phyloP scores from a whole-genome alignment of 2,329 filamentous ascomycete species.

The Paradendryphiella salina region DNA sequence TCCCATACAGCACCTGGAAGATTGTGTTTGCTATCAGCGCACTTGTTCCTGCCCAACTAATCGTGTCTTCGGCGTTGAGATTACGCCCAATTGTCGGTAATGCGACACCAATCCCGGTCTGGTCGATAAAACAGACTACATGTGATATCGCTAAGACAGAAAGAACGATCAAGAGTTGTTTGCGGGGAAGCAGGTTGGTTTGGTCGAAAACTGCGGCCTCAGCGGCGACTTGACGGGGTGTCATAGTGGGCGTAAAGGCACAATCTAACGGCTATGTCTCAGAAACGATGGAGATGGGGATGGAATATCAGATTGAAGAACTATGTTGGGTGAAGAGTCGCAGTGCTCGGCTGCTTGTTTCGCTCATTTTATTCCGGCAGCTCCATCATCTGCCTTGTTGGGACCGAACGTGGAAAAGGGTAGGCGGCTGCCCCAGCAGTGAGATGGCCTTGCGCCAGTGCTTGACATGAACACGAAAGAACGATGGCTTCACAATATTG shows the following conservation, averaged over 20 bases:
- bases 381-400: too few relatives aligned
- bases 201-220: constrained; percentile 44
- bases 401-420: too few relatives aligned
- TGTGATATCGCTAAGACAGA: constrained; percentile 57
- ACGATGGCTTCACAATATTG: too few relatives aligned
- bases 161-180: constrained; percentile 57
- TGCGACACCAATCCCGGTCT: constrained; percentile 58
- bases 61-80: constrained; percentile 51
- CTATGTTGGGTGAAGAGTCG: too few relatives aligned
- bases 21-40: constrained; percentile 62
- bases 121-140: constrained; percentile 61
- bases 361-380: too few relatives aligned
- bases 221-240: constrained; percentile 15
- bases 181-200: constrained; percentile 59
- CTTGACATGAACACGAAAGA: too few relatives aligned
- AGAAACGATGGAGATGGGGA: too few relatives aligned
- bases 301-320: too few relatives aligned
- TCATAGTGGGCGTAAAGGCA: not conserved
- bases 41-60: constrained; percentile 60
- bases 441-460: too few relatives aligned
- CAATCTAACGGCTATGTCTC: too few relatives aligned
- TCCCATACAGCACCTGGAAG: constrained; percentile 67
- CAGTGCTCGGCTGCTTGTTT: too few relatives aligned
- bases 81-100: constrained; percentile 45
- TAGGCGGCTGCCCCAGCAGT: too few relatives aligned